These are phyloP conservation scores for Fomitopsis palustris DNA, from an alignment of 1,284 basidiomycete genomes.

Conservation along the genomic window DNA sequence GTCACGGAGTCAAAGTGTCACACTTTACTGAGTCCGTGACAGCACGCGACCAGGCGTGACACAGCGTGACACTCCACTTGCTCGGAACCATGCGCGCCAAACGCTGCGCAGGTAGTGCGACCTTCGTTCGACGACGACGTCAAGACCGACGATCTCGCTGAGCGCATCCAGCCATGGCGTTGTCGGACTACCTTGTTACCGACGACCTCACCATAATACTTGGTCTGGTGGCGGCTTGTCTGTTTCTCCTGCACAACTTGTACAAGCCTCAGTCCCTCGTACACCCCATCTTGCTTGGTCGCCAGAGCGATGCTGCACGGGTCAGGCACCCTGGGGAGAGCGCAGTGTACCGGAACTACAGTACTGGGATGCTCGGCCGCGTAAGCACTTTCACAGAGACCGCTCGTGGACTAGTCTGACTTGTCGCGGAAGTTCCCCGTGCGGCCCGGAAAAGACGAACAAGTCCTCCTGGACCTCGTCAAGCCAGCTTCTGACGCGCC, in stretches of 20 bases:
- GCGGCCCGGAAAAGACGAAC: constrained; percentile 65
- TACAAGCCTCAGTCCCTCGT: constrained; percentile 78
- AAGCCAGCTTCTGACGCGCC: constrained; percentile 61
- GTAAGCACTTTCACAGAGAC: constrained; percentile 36
- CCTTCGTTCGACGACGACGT: neutral
- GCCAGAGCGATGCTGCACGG: constrained; percentile 79
- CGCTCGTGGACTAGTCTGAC: neutral
- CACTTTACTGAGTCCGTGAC: neutral
- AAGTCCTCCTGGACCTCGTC: constrained; percentile 63
- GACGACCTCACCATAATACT: constrained; percentile 76
- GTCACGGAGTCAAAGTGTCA: neutral
- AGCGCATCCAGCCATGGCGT: constrained; percentile 29
- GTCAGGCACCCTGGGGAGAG: constrained; percentile 74
- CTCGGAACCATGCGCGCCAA: neutral
- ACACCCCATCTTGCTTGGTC: constrained; percentile 77
- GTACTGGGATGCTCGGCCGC: constrained; percentile 73
- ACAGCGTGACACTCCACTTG: neutral
- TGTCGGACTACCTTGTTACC: constrained; percentile 58
- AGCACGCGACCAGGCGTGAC: neutral
- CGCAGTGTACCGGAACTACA: constrained; percentile 79
- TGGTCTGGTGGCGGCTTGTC: constrained; percentile 65
- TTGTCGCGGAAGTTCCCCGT: constrained; percentile 55
- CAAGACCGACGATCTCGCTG: neutral
- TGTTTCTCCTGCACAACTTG: constrained; percentile 70
- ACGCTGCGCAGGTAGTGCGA: neutral